Evolutionary conservation across 768 basidiomycete species (phyloP).

Genomic region (Auriscalpium orientale): DNA sequence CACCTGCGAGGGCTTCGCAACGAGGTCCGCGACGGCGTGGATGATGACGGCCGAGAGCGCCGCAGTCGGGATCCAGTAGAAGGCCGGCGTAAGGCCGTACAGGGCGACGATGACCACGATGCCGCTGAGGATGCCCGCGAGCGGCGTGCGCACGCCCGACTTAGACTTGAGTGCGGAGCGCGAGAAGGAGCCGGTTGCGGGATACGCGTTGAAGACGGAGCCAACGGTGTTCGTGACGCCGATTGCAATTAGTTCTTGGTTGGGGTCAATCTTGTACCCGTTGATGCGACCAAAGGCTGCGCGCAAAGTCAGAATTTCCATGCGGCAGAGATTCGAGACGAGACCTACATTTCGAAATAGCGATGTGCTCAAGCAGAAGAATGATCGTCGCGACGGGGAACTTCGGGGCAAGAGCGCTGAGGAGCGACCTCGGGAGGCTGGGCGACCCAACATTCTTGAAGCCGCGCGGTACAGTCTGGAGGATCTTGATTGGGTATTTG

Average conservation of each 20-base stretch:
- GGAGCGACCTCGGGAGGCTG: conserved; percentile 38
- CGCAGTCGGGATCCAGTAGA: conserved; percentile 82
- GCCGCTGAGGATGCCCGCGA: conserved; percentile 79
- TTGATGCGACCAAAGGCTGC: conserved; percentile 91
- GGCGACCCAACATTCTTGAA: conserved; percentile 53
- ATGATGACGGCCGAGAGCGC: conserved; percentile 92
- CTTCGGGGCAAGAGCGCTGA: conserved; percentile 64
- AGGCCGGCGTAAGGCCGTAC: conserved; percentile 89
- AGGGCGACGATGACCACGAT: conserved; percentile 88
- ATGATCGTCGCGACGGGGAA: conserved; percentile 85
- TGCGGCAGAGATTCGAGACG: neutral
- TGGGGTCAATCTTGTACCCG: conserved; percentile 88
- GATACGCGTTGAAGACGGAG: conserved; percentile 85
- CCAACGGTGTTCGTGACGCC: conserved; percentile 95
- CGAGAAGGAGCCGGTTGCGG: conserved; percentile 97
- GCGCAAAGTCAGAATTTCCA: neutral
- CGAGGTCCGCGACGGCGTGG: conserved; percentile 83
- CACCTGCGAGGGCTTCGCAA: conserved; percentile 76
- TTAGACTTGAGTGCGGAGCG: conserved; percentile 95
- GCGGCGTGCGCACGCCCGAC: conserved; percentile 94
- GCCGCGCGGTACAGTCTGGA: conserved; percentile 79
- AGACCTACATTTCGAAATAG: conserved; percentile 86
- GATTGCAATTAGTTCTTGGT: conserved; percentile 94
- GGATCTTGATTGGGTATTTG: conserved; percentile 77
- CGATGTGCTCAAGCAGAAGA: conserved; percentile 90